A percentile compares a stretch with the other conserved stretches of the same genome.
These are phyloP conservation scores for Vigna unguiculata DNA, from an alignment of 306 rosid genomes.

Conservation along the genomic window DNA sequence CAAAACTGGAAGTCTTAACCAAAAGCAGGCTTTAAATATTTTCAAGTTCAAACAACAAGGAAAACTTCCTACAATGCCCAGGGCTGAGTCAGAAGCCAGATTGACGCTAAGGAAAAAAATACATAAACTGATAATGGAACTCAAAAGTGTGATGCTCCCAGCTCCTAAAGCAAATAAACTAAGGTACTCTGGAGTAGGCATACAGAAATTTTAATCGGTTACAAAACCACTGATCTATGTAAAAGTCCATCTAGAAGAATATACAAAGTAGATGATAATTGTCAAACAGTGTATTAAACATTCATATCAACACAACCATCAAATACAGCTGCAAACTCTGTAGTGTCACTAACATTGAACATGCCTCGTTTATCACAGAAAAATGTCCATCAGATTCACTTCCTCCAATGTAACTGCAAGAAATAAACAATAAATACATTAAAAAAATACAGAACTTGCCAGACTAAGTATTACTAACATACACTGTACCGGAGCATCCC, in stretches of 20 bases:
- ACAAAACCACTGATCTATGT: conserved; percentile 34
- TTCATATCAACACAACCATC: conserved; percentile 3
- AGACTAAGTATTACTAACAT: conserved; percentile 16
- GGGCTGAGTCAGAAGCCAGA: conserved; percentile 31
- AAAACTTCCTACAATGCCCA: conserved; percentile 13
- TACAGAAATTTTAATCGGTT: conserved; percentile 21
- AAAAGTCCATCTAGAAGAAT: conserved; percentile 17
- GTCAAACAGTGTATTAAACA: background rate
- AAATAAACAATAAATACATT: conserved; percentile 26
- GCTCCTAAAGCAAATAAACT: conserved; percentile 35
- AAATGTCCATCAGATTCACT: conserved; percentile 82
- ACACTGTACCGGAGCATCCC: too few species aligned
- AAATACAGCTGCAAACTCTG: conserved; percentile 36
- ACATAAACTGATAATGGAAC: conserved; percentile 30
- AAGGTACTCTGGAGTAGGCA: conserved; percentile 14
- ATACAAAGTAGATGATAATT: conserved; percentile 30
- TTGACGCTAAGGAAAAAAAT: background rate
- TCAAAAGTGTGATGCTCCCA: conserved; percentile 25
- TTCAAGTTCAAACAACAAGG: conserved; percentile 30
- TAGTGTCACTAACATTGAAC: conserved; percentile 86
- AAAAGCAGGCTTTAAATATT: conserved; percentile 17
- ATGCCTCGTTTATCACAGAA: conserved; percentile 89
- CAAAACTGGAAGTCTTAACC: conserved; percentile 28
- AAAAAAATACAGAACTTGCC: background rate
- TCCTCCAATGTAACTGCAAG: conserved; percentile 93